Evolutionary conservation across 148 eudicot species (phyloP).

Genomic region (Chenopodium quinoa): DNA sequence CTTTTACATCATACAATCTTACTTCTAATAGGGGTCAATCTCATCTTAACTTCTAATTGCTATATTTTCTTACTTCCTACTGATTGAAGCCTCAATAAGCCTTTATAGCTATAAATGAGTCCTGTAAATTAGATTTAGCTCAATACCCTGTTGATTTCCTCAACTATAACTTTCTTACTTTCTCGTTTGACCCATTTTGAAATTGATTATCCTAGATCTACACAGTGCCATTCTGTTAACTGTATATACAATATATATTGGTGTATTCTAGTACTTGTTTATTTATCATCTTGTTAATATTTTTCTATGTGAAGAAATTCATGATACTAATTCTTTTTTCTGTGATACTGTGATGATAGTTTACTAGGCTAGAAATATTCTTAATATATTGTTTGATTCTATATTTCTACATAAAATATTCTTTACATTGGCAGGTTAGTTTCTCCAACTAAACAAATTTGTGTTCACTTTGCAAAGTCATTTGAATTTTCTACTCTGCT

Average conservation of each 20-base stretch:
- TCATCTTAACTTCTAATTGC: background rate
- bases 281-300: background rate
- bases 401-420: too few relatives aligned
- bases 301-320: background rate
- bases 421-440: background rate
- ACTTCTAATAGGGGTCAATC: background rate
- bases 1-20: background rate
- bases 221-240: background rate
- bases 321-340: background rate
- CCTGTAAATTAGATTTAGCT: background rate
- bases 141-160: background rate
- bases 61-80: background rate
- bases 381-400: background rate
- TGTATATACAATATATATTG: background rate
- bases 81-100: background rate
- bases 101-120: background rate
- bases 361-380: background rate
- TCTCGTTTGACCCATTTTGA: background rate
- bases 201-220: background rate
- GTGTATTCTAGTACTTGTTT: background rate
- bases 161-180: background rate
- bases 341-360: background rate
- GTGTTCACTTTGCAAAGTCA: background rate
- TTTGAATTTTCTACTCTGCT: background rate
- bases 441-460: background rate